Conservation (phyloP, 2,329 filamentous ascomycete genomes). For the Xylaria sp. region DNA sequence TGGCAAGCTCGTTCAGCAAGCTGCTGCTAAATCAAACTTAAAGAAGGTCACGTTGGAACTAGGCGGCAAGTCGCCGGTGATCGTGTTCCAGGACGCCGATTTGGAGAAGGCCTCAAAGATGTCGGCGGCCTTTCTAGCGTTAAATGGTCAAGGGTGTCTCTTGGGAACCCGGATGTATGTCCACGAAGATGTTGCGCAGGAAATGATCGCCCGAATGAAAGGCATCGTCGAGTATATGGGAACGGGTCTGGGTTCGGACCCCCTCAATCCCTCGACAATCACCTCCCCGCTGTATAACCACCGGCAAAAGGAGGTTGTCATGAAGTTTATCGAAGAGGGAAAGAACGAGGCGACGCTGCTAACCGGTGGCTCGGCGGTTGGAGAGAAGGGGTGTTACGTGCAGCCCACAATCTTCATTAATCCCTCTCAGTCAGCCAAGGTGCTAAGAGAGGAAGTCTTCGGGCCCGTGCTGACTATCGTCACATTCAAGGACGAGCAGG, state of each 20-base stretch:
- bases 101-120: slow-evolving; percentile 70
- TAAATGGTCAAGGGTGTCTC: slow-evolving; percentile 53
- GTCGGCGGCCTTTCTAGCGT: slow-evolving; percentile 42
- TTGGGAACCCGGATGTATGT: slow-evolving; percentile 68
- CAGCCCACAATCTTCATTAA: slow-evolving; percentile 60
- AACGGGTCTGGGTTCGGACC: slow-evolving; percentile 53
- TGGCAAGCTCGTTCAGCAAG: slow-evolving; percentile 78
- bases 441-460: slow-evolving; percentile 72
- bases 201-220: slow-evolving; percentile 70
- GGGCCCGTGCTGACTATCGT: slow-evolving; percentile 71
- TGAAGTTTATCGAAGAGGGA: slow-evolving; percentile 58
- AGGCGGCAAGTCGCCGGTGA: slow-evolving; percentile 73
- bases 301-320: slow-evolving; percentile 60
- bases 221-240: slow-evolving; percentile 53
- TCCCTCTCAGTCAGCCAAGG: slow-evolving; percentile 55
- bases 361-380: slow-evolving; percentile 34
- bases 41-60: slow-evolving; percentile 75
- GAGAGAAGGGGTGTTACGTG: slow-evolving; percentile 52
- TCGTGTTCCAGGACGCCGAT: slow-evolving; percentile 74
- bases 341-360: slow-evolving; percentile 51
- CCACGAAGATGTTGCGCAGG: slow-evolving; percentile 59
- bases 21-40: slow-evolving; percentile 70
- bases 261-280: slow-evolving; percentile 48
- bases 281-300: slow-evolving; percentile 63
- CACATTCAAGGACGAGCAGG: slow-evolving; percentile 67